Evolutionary conservation across 1,284 basidiomycete genomes (phyloP), one percentile per base, ranked within the genome.

Genomic region (Ceratobasidium sp.): DNA sequence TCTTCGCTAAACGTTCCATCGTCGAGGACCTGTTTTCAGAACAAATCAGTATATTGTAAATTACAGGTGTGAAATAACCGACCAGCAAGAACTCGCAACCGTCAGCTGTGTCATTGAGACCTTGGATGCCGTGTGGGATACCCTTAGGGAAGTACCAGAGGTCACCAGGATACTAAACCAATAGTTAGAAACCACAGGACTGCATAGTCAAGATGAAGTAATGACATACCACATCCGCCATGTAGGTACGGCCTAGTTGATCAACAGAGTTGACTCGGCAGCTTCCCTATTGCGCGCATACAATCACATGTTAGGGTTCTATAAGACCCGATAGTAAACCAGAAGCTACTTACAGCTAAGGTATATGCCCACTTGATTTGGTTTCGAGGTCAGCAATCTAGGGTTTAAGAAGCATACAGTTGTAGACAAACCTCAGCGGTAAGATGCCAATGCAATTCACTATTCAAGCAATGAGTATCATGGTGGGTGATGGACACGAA

Each of bases 71-170:
- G 35, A 44, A 28, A 9, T 46, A 4, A 76, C 85, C 75, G 63
- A 91, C 89, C 76, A 93, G 82, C 43, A 92, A 80, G 79, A 92
- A 92, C 79, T 93, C 91, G 8, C 87, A 82, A 2, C 90, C 91
- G 1, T 86, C 86, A 7, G 84, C 81, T 54, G 81, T 81, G 66
- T 87, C 86, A 26, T 80, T 82, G 72, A 87, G 88, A 18, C 88
- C 90, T 82, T 92, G 91, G 30, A 92, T 82, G 35, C 85, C 86
- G 78, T 89, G 87, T 7, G 87, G 86, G 73, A 88, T 84, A 18
- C 90, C 89, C 9, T 89, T 81, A 13, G 89, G 89, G 83, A 91
- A 91, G 81, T 87, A 91, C 90, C 90, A 74, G 18, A 69, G 46
- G 62, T 73, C 66, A 13, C 75, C 73, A 21, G 46, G 61, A 23